phyloP scores from a whole-genome alignment of 2,329 filamentous ascomycete species.

The Phyllosticta paracitricarpa region DNA sequence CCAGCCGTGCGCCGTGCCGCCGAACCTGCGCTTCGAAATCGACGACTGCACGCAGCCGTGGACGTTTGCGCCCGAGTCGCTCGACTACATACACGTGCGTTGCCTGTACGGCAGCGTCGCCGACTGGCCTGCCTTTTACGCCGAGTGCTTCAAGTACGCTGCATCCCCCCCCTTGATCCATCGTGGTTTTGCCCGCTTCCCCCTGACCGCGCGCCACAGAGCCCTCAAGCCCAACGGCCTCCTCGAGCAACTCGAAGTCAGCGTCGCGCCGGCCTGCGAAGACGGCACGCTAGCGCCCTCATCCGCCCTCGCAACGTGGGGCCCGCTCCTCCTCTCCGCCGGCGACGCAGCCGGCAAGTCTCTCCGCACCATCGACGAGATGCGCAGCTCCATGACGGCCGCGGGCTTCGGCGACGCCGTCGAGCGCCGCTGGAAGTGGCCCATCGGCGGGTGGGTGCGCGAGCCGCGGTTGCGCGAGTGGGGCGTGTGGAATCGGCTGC shows the following conservation, averaged over 20 bases:
- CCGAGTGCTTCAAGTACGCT: slow-evolving; percentile 14
- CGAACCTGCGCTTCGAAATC: slow-evolving; percentile 41
- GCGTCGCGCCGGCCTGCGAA: slow-evolving; percentile 17
- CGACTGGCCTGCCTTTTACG: slow-evolving; percentile 18
- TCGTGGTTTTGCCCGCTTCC: no score
- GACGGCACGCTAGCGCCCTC: slow-evolving; percentile 15
- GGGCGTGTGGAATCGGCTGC: slow-evolving; percentile 24
- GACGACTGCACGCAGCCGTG: slow-evolving; percentile 34
- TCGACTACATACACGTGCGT: slow-evolving; percentile 18
- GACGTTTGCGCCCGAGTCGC: slow-evolving; percentile 17
- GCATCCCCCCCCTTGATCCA: no score
- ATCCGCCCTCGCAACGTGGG: slow-evolving; percentile 19
- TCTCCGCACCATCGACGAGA: slow-evolving; percentile 25
- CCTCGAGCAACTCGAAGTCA: slow-evolving; percentile 21
- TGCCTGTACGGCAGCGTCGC: slow-evolving; percentile 16
- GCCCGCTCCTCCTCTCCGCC: slow-evolving; percentile 17
- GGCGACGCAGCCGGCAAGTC: slow-evolving; percentile 25
- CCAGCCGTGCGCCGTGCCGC: slow-evolving; percentile 37
- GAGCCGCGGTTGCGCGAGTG: slow-evolving; percentile 42
- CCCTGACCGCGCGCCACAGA: slow-evolving; percentile 13
- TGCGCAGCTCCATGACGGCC: slow-evolving; percentile 35
- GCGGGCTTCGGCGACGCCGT: slow-evolving; percentile 46
- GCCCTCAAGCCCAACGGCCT: slow-evolving; percentile 21
- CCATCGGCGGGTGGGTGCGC: slow-evolving; percentile 17
- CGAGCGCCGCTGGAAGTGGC: slow-evolving; percentile 32